Evolutionary conservation across 768 basidiomycete species (phyloP), one percentile per base, ranked within the genome.

Genomic region (Cubamyces lactineus): DNA sequence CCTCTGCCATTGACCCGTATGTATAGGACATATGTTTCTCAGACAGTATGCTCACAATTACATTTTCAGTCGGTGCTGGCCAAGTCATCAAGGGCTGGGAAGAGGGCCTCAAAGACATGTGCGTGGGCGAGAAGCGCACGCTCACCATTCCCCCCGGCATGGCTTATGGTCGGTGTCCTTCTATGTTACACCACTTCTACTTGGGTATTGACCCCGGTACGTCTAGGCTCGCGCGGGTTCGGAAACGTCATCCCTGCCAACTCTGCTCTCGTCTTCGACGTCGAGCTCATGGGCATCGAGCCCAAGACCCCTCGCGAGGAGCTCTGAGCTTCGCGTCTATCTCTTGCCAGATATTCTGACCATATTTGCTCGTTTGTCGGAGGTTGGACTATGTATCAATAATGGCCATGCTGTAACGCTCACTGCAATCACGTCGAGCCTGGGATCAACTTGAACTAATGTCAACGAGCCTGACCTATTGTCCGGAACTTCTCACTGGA

Each of bases 1-100:
- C 93, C 95, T 1, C 80, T 98, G 8, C 82, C 87, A 50, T 80
- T 97, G 70, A 94, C 84, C 42, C 88, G 92, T 92, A 70, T 69
- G 86, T 69, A 53, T 17, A n/a, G 41, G 28, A 39, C 7, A 12
- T 1, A 7, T 40, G 12, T 8, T 30, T 41, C 28, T 28, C 28
- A 17, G 9, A 47, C 40, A 17, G 28, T 24, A 34, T 65, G 23
- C 19, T 53, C 28, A 58, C 16, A 17, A 28, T 13, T 15, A 12
- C 2, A 12, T 42, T 8, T 53, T 5, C 46, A 94, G 92, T 94
- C 30, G 92, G 92, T 52, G 74, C 80, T 42, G 88, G 89, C 11
- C 91, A 92, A 69, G 92, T 94, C 53, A 94, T 94, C 72, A 80
- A 80, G 66, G 92, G 92, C 17, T 94, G 92, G 92, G 92, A 94